Evolutionary conservation across 768 basidiomycete genomes (phyloP), one percentile per base, ranked within the genome.

Genomic region (Pisolithus orientalis): DNA sequence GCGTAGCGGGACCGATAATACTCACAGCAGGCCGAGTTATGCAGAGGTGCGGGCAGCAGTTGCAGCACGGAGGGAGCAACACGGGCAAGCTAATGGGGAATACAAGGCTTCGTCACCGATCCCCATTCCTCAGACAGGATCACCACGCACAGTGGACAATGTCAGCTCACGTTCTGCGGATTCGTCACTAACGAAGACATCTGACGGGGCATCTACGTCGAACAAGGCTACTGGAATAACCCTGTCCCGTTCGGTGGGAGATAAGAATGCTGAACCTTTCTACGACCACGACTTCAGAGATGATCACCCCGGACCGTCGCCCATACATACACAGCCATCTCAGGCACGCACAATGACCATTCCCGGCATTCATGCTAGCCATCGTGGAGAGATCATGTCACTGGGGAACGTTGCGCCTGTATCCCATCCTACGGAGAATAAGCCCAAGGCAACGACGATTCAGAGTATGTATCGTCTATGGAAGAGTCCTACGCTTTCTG

Each of bases 381-480:
- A 91, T 61, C 81, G 80, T n/a, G 87, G 86, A 8, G 88, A 92
- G 55, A 80, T 91, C 40, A 88, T 89, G 83, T 85, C 89, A 4
- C 77, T 93, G 76, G 90, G 90, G 10, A 84, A 87, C 59, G 79
- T 80, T 51, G 81, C 85, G 10, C 73, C 76, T 2, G 55, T 62
- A 25, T 74, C 78, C 5, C 67, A 71, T 42, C 61, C 70, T 0
- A 55, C 71, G 9, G 74, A 77, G 21, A 67, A 65, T 47, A 66
- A 68, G 53, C 59, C 61, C 13, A 64, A 79, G 65, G 74, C 76
- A 45, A 78, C 80, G 8, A 78, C 80, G 21, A 80, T 87, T 32
- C 82, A 82, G 65, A 80, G 74, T 53, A 77, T 90, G 53, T 89
- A 89, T 64, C 80, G 86, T 10, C 71, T 92, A 49, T 89, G 85